Base-by-base conservation (phyloP, 495 filamentous ascomycete genomes). In the Amorphotheca resinae region DNA sequence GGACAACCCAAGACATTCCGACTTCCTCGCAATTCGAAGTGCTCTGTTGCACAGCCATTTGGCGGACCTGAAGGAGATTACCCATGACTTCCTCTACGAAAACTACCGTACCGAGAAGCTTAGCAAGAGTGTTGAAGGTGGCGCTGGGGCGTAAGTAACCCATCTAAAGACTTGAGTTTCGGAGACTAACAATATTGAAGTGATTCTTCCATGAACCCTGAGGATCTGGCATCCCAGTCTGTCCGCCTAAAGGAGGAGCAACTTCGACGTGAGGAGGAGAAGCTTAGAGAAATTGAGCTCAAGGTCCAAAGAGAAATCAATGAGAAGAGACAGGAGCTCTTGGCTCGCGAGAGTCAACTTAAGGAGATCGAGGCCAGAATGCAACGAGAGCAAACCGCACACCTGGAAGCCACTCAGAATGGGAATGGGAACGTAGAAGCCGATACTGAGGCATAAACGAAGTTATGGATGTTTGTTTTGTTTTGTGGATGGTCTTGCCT, bases 81-180 rank as follows among this genome's bases (percentile, higher is more conserved):
- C 91, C 25, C 93, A 98, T 62, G 91, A 96, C 59, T 98, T 98
- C 82, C 75, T 98, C 25, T 98, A 98, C 62, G 91, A 98, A 61
- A 98, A 98, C 69, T 98, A 98, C 74, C 85, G 91, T 83, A 98
- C 91, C 56, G 93, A 98, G 82, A 95, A 95, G 68, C 80, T 98
- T 49, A 93, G 84, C 74, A 98, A 96, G 83, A 94, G 87, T 62
- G 89, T 95, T 42, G 88, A 95, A 57, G 87, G 87, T 63, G 83
- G 82, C 60, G 75, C 77, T 64, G 70, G 76, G 71, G 73, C 76
- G 89, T 95, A 83, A 50, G 87, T 84, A 37, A 31, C 41, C 25
- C 21, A 21, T 34, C 45, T 39, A 25, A 44, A 17, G 8, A 35
- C 18, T 25, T 16, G 14, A 40, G 38, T 30, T 14, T 15, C 12